A percentile compares a stretch with the other conserved stretches of the same genome.
Conservation (phyloP, 495 filamentous ascomycete species). For the Stereocaulon alpinum region DNA sequence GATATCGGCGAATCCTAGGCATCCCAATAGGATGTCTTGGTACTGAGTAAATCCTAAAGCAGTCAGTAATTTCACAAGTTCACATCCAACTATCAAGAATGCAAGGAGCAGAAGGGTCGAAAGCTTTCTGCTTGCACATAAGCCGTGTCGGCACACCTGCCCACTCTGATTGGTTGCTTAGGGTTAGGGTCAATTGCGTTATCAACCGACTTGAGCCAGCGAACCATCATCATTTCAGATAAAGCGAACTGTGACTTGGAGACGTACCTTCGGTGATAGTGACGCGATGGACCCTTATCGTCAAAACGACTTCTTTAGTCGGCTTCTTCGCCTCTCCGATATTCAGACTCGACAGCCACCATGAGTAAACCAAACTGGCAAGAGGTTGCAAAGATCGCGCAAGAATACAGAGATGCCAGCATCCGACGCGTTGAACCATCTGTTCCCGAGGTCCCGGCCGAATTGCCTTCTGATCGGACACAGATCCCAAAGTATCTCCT, state of each 20-base stretch:
- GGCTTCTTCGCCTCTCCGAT: not conserved
- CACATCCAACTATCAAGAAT: not conserved
- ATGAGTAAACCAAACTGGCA: constrained; percentile 27
- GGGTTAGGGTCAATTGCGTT: no score
- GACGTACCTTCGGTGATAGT: not conserved
- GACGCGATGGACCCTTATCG: not conserved
- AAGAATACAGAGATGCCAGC: constrained; percentile 31
- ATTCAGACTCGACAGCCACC: constrained; percentile 7
- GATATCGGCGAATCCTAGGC: not conserved
- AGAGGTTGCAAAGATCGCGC: constrained; percentile 29
- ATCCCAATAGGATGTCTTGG: not conserved
- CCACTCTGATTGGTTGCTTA: not conserved
- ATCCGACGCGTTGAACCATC: constrained; percentile 30
- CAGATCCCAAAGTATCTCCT: constrained; percentile 32
- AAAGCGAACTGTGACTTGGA: not conserved
- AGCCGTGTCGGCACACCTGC: constrained; percentile 1
- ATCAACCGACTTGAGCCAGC: no score
- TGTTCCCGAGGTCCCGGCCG: constrained; percentile 24
- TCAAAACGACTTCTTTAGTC: not conserved
- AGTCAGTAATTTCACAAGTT: not conserved
- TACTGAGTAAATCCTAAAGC: not conserved
- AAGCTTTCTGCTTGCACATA: not conserved
- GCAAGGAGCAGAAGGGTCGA: not conserved
- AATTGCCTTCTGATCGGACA: constrained; percentile 31
- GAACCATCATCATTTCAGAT: no score